Conservation (phyloP, 2,329 filamentous ascomycete genomes). For the Nemania serpens region DNA sequence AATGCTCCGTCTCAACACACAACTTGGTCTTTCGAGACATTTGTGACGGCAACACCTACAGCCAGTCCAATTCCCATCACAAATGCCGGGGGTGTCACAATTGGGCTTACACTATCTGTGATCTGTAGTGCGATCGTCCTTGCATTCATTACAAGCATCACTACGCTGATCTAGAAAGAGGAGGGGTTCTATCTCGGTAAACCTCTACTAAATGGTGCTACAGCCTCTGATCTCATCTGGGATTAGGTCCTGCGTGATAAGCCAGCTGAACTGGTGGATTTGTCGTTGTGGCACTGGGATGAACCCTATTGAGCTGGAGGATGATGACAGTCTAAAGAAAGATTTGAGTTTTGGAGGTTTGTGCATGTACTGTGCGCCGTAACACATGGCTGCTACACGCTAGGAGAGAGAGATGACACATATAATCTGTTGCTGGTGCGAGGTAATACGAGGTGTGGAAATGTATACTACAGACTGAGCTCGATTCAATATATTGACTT, state of each 20-base stretch:
- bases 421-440: conserved; percentile 29
- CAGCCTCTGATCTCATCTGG: neutral
- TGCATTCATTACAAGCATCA: conserved; percentile 15
- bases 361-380: conserved; percentile 27
- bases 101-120: conserved; percentile 10
- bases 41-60: conserved; percentile 6
- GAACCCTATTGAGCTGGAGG: neutral
- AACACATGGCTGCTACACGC: conserved; percentile 23
- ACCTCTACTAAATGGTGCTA: too few relatives aligned
- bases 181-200: too few relatives aligned
- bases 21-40: conserved; percentile 21
- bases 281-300: conserved; percentile 14
- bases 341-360: conserved; percentile 30
- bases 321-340: conserved; percentile 16
- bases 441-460: conserved; percentile 19
- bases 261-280: neutral
- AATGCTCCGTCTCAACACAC: conserved; percentile 16
- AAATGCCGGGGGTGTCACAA: conserved; percentile 10
- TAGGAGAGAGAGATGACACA: conserved; percentile 19
- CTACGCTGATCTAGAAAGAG: conserved; percentile 11
- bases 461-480: conserved; percentile 24
- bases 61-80: conserved; percentile 17
- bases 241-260: neutral
- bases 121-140: conserved; percentile 14
- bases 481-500: conserved; percentile 11